Base-by-base conservation (phyloP, 2,329 filamentous ascomycete genomes). In the Sporothrix euskadiensis region DNA sequence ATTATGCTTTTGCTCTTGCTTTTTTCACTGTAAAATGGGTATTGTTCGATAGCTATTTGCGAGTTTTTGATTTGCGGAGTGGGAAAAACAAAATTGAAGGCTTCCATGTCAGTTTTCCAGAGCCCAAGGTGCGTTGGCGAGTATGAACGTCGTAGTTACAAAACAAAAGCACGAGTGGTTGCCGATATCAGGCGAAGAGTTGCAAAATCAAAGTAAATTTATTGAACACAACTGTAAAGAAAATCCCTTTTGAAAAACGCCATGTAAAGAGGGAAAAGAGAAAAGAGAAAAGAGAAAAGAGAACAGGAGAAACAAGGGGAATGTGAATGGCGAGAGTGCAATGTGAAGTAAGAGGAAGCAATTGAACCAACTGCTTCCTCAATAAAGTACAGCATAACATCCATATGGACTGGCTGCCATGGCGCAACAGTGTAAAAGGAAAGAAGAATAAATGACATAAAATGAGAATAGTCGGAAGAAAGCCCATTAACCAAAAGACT, bases 201-300 rank as follows among this genome's bases (percentile, higher is more conserved):
- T 54, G 32, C 10, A 30, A 35, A 68, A 8, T 19, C 12, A 49
- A 47, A 66, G 26, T 35, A 35, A 52, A 66, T 66, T 47, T 30
- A 47, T 47, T 66, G 22, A 47, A 32, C 26, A 41, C 52, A 69
- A 69, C 65, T 54, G 30, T 10, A 35, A 68, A 52, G 26, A 22
- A 22, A 56, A 69, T 54, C 19, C 44, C 30, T 39, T 69, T 69
- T 54, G 47, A 54, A 19, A 52, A 69, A 69, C 66, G 44, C 66
- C 66, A 1, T 35, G n/a, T 35, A 7, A 32, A 70, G 14, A 22
- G 12, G 26, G 26, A 26, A 26, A 26, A 26, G 26, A 26, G 26
- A 26, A 26, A 26, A 26, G 26, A 26, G 26, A 26, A 26, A 26
- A 26, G 26, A 26, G 26, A 26, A 26, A 26, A 26, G 26, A 26